Percentiles rank a stretch among this genome's conserved stretches.
Conservation (phyloP, 164 flowering plant genomes). For the Vitis labrusca region DNA sequence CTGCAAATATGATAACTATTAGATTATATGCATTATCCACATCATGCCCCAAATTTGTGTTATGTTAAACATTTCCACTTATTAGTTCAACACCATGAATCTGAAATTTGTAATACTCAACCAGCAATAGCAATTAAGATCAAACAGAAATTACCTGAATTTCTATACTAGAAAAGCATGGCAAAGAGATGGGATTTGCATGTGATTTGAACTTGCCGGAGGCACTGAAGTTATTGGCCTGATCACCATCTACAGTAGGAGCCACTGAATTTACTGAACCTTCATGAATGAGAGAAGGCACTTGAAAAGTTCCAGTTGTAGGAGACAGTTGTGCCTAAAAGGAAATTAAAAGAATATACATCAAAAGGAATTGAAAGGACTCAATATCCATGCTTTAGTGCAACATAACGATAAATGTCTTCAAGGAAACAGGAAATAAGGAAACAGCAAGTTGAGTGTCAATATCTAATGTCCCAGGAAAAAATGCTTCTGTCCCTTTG, state of each 20-base stretch:
- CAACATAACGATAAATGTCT: too few relatives aligned
- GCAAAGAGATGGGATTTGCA: slow-evolving; percentile 18
- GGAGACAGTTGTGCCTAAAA: slow-evolving; percentile 56
- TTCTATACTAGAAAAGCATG: slow-evolving; percentile 18
- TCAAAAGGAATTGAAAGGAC: not conserved
- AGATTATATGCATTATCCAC: not conserved
- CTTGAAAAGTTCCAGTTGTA: slow-evolving; percentile 62
- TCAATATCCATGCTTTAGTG: not conserved
- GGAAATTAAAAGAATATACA: slow-evolving; percentile 1
- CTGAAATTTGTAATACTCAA: not conserved
- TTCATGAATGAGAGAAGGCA: slow-evolving; percentile 31
- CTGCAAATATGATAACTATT: too few relatives aligned
- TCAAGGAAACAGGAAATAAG: too few relatives aligned
- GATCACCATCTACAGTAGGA: slow-evolving; percentile 25
- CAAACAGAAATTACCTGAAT: slow-evolving; percentile 34
- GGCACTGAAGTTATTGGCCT: slow-evolving; percentile 19
- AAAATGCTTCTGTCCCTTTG: too few relatives aligned
- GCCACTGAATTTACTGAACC: slow-evolving; percentile 17
- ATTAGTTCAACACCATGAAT: not conserved
- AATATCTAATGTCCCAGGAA: too few relatives aligned
- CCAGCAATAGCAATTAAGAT: not conserved
- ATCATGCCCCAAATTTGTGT: not conserved
- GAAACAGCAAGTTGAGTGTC: too few relatives aligned
- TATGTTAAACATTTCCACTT: not conserved
- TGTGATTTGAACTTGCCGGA: slow-evolving; percentile 39